Evolutionary conservation across 352 stramenopile species (phyloP), one percentile per base, ranked within the genome.

Genomic region (Phytopythium mirpurense): DNA sequence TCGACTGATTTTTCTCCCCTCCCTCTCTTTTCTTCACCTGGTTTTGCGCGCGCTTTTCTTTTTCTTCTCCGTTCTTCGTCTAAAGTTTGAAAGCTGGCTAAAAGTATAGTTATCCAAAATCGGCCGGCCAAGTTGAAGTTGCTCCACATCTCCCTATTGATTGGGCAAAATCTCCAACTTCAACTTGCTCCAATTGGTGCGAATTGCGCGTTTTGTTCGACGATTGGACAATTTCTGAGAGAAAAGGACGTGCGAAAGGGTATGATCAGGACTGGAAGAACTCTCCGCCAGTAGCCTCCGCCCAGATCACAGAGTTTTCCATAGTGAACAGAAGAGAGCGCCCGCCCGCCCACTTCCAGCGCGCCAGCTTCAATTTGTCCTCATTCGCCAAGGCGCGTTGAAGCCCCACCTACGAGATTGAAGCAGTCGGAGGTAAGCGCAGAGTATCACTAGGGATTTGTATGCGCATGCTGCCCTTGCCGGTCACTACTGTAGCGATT

Each of bases 61-160:
- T 46, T 42, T 43, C n/a, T 18, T 45, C 38, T 8, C 5, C 9
- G 18, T 15, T n/a, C n/a, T 4, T 16, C 4, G 19, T 14, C 9
- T n/a, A n/a, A 26, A 26, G 16, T 44, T 44, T 29, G 21, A 45
- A 45, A 21, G 6, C 14, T 41, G 16, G 16, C 19, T 8, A 29
- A 45, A 23, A 19, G 37, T 43, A 18, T 42, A 38, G 12, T 23
- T n/a, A 31, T 10, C 14, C 36, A 8, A n/a, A 24, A 16, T 45
- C 35, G 48, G 26, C 3, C 18, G 19, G 14, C 47, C 65, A 73
- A 73, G 65, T 73, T 73, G 65, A 73, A 73, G 65, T 73, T 73
- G 62, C 50, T 51, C 29, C 16, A 12, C 2, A 41, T 2, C 15
- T 14, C 1, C 0, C 1, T 12, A 37, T 3, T 40, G 11, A 70